Evolutionary conservation across 2,329 filamentous ascomycete genomes (phyloP).

Genomic region (Alternaria solani): DNA sequence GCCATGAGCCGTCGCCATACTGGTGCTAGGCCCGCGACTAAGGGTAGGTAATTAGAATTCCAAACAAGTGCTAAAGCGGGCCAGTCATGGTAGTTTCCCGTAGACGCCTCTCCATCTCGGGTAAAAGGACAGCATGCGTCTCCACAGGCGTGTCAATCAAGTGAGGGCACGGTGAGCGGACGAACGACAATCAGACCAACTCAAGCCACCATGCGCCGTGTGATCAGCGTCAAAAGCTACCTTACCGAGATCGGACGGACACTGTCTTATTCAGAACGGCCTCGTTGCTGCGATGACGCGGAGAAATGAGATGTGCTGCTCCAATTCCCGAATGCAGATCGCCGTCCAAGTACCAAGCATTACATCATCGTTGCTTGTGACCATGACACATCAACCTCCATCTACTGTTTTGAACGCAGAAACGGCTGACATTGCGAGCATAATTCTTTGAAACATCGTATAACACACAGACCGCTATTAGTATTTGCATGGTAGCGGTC

Average conservation of each 20-base stretch:
- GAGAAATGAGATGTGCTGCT: conserved; percentile 17
- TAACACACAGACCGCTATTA: conserved; percentile 9
- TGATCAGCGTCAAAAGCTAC: conserved; percentile 39
- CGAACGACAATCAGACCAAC: conserved; percentile 34
- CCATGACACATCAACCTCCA: conserved; percentile 1
- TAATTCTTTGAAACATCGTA: background rate
- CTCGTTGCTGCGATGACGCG: conserved; percentile 27
- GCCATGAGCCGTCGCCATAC: conserved; percentile 41
- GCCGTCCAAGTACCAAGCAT: conserved; percentile 24
- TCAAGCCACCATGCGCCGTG: conserved; percentile 26
- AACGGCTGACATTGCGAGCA: background rate
- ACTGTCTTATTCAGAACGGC: conserved; percentile 28
- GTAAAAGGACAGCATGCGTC: conserved; percentile 42
- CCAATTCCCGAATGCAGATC: conserved; percentile 15
- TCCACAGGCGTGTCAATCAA: conserved; percentile 33
- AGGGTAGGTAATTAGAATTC: conserved; percentile 37
- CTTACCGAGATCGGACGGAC: conserved; percentile 41
- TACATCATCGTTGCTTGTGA: conserved; percentile 28
- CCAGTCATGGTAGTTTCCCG: conserved; percentile 42
- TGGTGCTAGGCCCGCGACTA: conserved; percentile 31
- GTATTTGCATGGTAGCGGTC: conserved; percentile 5
- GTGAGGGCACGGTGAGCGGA: conserved; percentile 27
- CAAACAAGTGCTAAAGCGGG: conserved; percentile 39
- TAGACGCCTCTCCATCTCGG: conserved; percentile 42
- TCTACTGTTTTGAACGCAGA: background rate